Percentiles rank a stretch among this genome's conserved stretches.
Conservation (phyloP, 2,329 filamentous ascomycete genomes). For the Hypoxylon rubiginosum region DNA sequence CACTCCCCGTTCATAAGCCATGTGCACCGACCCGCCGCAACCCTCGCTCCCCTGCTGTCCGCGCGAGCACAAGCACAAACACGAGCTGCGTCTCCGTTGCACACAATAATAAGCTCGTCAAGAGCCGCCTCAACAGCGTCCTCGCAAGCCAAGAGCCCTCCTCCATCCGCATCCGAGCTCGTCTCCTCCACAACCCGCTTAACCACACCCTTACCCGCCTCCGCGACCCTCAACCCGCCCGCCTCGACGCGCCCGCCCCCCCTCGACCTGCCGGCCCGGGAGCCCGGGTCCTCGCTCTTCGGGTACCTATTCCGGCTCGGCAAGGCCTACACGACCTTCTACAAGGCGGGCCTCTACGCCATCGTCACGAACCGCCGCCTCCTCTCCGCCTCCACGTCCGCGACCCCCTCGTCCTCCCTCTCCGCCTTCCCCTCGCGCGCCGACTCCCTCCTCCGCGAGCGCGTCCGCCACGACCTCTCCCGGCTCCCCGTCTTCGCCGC, state of each 20-base stretch:
- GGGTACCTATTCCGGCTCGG: conserved; percentile 73
- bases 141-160: conserved; percentile 15
- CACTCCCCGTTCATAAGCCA: conserved; percentile 25
- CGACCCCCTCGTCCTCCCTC: conserved; percentile 64
- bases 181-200: conserved; percentile 2
- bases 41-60: conserved; percentile 3
- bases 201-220: conserved; percentile 29
- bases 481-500: conserved; percentile 84
- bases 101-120: not conserved
- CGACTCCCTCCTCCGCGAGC: conserved; percentile 77
- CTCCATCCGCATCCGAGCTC: conserved; percentile 15
- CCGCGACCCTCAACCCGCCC: conserved; percentile 75
- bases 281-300: conserved; percentile 59
- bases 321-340: conserved; percentile 85
- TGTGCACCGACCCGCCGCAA: not conserved
- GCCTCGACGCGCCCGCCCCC: conserved; percentile 78
- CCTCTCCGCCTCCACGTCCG: conserved; percentile 57
- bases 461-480: conserved; percentile 79
- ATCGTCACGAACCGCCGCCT: conserved; percentile 76
- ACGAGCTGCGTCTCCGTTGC: not conserved
- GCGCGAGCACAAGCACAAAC: conserved; percentile 3
- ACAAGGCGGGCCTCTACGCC: conserved; percentile 85
- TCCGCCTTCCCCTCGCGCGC: conserved; percentile 68
- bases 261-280: conserved; percentile 72
- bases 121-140: conserved; percentile 18